Evolutionary conservation across 1,284 basidiomycete species (phyloP), one percentile per base, ranked within the genome.

Genomic region (Ceratobasidium sp.): DNA sequence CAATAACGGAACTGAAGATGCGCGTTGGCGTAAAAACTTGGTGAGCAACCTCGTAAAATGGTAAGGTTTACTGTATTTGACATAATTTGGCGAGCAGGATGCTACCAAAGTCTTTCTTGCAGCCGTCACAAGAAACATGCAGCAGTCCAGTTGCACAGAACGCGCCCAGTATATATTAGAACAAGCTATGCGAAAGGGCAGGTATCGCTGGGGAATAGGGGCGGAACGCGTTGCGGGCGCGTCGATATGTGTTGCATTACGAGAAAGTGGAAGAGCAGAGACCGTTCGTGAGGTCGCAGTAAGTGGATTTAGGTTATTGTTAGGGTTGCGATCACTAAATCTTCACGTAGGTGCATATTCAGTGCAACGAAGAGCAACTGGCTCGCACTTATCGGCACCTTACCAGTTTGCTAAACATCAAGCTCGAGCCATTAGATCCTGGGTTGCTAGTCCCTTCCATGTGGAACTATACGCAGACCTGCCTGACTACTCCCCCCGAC

Each of bases 211-310:
- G 90, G 91, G 91, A 35, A 84, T 86, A 59, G 88, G 84, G 76
- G 89, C 91, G 18, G 89, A 86, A 79, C 82, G 87, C 47, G 83
- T 86, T 21, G 89, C 90, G 0, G 91, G 87, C 14, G 90, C 89
- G 1, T 85, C 87, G 47, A 82, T 93, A 38, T 85, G 87, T 26
- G 83, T 92, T 72, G 88, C 90, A 6, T 82, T 92, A 43, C 87
- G 91, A 58, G 89, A 92, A 81, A 84, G 85, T 71, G 86, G 83
- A 77, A 87, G 87, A 73, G 87, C 88, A 50, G 89, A 91, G 77
- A 86, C 86, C 11, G 82, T 92, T 46, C 83, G 82, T 64, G 88
- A 91, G 75, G 88, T 93, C 75, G 88, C 91, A 16, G 87, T 86
- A 76, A 80, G 84, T 81, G 8, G 75, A 21, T 58, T 30, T 43